These are phyloP conservation scores for Aegilops sharonensis DNA, from an alignment of 176 grass and related monocot genomes.

Conservation along the genomic window DNA sequence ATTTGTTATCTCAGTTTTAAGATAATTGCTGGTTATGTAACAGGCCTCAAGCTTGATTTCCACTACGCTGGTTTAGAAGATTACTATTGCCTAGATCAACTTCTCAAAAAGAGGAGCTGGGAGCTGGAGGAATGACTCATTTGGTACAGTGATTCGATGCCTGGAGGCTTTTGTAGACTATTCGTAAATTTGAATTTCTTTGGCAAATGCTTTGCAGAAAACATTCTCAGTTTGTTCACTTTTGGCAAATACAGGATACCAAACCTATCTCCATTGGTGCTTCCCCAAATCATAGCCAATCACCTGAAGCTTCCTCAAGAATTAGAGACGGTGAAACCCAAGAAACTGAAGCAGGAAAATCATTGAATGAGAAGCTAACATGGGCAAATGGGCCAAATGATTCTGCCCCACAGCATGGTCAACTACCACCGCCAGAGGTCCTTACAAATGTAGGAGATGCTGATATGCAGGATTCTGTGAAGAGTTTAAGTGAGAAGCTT, in stretches of 20 bases:
- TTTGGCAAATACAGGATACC: constrained; percentile 41
- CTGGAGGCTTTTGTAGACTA: background rate
- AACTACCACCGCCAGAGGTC: constrained; percentile 24
- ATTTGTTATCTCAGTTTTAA: background rate
- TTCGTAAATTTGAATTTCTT: constrained; percentile 1
- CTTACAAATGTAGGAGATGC: constrained; percentile 28
- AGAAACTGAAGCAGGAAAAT: constrained; percentile 34
- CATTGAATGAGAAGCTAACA: constrained; percentile 38
- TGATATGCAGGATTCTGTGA: constrained; percentile 54
- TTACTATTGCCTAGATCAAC: constrained; percentile 12
- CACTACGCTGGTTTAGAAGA: background rate
- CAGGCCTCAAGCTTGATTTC: constrained; percentile 22
- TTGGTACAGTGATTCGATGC: background rate
- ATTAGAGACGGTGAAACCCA: constrained; percentile 42
- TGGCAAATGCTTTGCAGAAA: constrained; percentile 10
- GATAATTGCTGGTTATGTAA: background rate
- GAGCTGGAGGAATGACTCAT: constrained; percentile 13
- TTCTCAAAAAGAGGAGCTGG: background rate
- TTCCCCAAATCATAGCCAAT: constrained; percentile 54
- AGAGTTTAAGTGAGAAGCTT: constrained; percentile 82
- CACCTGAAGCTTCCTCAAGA: constrained; percentile 46
- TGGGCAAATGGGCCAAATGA: constrained; percentile 20
- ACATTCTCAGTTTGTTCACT: constrained; percentile 15
- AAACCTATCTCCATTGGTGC: constrained; percentile 26
- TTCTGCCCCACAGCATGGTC: constrained; percentile 40